phyloP scores from a whole-genome alignment of 768 basidiomycete species.

The Candolleomyces eurysporus region DNA sequence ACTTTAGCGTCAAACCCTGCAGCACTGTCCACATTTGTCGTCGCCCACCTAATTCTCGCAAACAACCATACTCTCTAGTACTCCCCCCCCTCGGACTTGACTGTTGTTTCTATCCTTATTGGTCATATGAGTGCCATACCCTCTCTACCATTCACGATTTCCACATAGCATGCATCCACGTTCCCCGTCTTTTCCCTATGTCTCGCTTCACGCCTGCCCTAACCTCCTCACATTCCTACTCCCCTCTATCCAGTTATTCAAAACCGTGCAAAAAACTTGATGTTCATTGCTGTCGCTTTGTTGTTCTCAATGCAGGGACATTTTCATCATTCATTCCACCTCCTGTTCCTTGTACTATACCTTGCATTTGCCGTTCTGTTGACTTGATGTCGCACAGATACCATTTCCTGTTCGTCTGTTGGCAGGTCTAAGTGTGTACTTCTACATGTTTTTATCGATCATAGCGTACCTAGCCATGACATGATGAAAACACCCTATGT shows the following conservation, averaged over 20 bases:
- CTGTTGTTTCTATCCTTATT: constrained; percentile 3
- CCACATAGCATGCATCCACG: constrained; percentile 2
- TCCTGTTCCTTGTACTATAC: background rate
- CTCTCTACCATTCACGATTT: constrained; percentile 4
- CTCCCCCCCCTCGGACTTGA: constrained; percentile 5
- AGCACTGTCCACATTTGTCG: too few relatives aligned
- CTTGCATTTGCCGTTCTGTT: constrained; percentile 16
- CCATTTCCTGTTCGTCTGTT: too few relatives aligned
- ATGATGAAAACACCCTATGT: background rate
- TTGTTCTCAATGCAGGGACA: constrained; percentile 9
- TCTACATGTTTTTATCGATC: constrained; percentile 21
- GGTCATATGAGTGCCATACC: background rate
- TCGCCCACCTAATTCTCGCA: constrained; percentile 16
- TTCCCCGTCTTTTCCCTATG: background rate
- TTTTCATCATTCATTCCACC: constrained; percentile 11
- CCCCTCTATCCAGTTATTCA: background rate
- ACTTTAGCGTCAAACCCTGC: too few relatives aligned
- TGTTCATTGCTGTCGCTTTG: constrained; percentile 1
- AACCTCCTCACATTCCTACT: background rate
- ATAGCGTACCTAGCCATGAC: background rate
- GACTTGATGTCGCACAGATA: constrained; percentile 27
- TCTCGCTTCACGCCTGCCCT: background rate
- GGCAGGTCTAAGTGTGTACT: constrained; percentile 5
- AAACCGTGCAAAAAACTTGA: background rate
- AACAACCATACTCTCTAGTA: constrained; percentile 1